Percentiles rank a stretch among this genome's conserved stretches.
Conservation (phyloP, 495 filamentous ascomycete genomes). For the Clavariopsis aquatica region DNA sequence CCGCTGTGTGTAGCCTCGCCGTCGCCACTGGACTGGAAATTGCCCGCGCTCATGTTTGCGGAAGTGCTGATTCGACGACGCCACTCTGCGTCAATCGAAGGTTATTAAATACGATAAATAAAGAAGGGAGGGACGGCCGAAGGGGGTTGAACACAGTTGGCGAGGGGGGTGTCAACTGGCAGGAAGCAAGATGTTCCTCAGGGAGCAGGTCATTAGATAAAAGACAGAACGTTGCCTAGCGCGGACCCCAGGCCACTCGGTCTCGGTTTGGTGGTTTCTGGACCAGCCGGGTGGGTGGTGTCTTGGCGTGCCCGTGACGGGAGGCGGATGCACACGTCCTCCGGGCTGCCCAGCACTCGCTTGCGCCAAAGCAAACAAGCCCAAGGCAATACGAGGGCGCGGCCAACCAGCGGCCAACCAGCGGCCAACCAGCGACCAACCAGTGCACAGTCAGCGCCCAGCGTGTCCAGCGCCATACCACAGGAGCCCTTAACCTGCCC, state of each 20-base stretch:
- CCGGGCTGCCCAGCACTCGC: background rate
- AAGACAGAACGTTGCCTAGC: background rate
- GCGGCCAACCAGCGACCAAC: background rate
- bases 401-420: background rate
- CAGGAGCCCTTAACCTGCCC: too few relatives aligned
- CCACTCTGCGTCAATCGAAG: background rate
- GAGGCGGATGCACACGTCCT: background rate
- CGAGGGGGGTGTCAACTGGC: background rate
- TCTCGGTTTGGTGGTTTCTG: constrained; percentile 13
- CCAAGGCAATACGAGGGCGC: background rate
- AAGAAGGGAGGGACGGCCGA: background rate
- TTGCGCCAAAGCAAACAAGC: too few relatives aligned
- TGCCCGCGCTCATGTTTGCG: constrained; percentile 26
- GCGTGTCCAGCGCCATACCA: background rate
- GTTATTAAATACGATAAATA: background rate
- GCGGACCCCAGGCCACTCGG: background rate
- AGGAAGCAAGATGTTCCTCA: background rate
- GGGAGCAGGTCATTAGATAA: constrained; percentile 14
- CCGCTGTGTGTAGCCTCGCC: constrained; percentile 14
- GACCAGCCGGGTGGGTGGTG: background rate
- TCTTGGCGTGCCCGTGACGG: constrained; percentile 5
- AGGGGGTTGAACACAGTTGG: constrained; percentile 3
- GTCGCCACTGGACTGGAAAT: constrained; percentile 25
- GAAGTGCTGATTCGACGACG: background rate
- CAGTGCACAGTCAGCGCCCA: background rate